Base-by-base conservation (phyloP, 805 yeast species). In the Vanderwaltozyma verrucispora region DNA sequence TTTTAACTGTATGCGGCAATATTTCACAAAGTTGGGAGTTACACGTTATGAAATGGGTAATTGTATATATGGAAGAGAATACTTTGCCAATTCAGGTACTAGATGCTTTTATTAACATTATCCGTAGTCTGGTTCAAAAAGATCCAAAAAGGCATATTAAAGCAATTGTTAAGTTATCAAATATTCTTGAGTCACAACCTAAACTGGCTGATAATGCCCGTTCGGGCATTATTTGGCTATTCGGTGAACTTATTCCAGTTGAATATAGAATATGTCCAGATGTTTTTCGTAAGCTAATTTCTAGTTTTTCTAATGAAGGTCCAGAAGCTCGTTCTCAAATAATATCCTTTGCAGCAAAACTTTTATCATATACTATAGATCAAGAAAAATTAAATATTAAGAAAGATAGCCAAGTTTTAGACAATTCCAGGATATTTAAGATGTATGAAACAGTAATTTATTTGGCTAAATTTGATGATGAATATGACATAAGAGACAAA, bases 181-280 rank as follows among this genome's bases (percentile, higher is more conserved):
- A 47, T 12, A 44, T 67, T 2, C 41, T 68, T 8, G 50, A 51
- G 11, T 44, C 45, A 5, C 36, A 46, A 24, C 40, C 35, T 3
- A 37, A 50, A 8, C 41, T 67, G 17, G 53, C 56, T 3, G 62
- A 64, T 30, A 59, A 62, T 14, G 94, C 97, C 0, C 74, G 77
- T 46, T 86, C 94, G 1, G 81, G 89, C 33, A 77, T 88, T 10
- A 69, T 89, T 6, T 92, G 97, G 97, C 67, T 89, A 9, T 71
- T 89, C 36, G 96, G 97, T 4, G 96, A 92, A 51, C 80, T 78
- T 53, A 68, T 79, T 0, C 57, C 54, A 13, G 49, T 61, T 21
- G 67, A 65, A 27, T 63, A 68, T 13, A 57, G 59, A 20, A 59
- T 83, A 35, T 79, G 88, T 3, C 88, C 94, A 0, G 96, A 89